Conservation (phyloP, 352 stramenopile genomes). For the Globisporangium nunn region DNA sequence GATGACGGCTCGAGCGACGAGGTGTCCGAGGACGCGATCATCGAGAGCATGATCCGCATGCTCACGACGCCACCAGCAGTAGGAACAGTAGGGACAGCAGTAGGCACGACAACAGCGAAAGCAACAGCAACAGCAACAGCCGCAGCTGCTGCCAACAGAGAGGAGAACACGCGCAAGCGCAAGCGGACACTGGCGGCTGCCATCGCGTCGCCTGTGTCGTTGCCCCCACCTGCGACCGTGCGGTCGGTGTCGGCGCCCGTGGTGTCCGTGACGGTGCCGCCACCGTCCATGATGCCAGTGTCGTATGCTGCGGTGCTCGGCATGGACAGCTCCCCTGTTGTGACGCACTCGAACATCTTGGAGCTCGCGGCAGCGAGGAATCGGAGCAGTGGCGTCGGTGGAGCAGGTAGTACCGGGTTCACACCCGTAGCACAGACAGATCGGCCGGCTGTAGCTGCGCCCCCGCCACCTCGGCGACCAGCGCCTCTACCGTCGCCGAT, state of each 20-base stretch:
- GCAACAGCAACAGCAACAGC: not conserved
- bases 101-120: no score
- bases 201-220: constrained; percentile 1
- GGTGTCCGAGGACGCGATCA: constrained; percentile 45
- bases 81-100: no score
- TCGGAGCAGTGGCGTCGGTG: not conserved
- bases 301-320: constrained; percentile 10
- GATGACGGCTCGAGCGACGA: constrained; percentile 38
- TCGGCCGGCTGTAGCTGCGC: not conserved
- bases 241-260: constrained; percentile 11
- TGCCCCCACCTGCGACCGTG: constrained; percentile 1
- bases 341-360: constrained; percentile 13
- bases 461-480: no score
- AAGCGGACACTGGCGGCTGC: constrained; percentile 1
- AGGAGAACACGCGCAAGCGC: constrained; percentile 2
- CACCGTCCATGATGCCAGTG: constrained; percentile 16
- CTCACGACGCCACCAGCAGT: constrained; percentile 8
- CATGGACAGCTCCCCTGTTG: constrained; percentile 10
- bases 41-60: constrained; percentile 51
- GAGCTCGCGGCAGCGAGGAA: constrained; percentile 6
- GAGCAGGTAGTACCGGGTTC: not conserved
- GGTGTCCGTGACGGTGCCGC: constrained; percentile 7
- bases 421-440: not conserved
- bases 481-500: not conserved
- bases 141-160: not conserved